Conservation (phyloP, 1,284 basidiomycete genomes). For the Trichosporon ovoides region DNA sequence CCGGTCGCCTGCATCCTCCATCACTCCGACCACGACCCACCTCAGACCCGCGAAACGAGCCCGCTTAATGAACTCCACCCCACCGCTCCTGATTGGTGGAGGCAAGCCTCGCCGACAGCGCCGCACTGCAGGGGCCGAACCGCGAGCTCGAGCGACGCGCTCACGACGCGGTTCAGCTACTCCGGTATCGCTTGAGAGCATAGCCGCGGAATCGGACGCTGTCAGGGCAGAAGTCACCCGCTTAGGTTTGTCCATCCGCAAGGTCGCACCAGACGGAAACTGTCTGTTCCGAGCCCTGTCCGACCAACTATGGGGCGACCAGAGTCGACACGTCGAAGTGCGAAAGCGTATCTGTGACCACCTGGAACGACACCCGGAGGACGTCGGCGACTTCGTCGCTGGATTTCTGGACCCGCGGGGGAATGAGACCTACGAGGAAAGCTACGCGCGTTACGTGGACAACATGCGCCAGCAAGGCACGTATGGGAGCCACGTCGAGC, state of each 20-base stretch:
- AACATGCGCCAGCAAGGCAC: conserved; percentile 37
- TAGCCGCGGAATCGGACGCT: conserved; percentile 24
- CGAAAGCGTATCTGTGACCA: conserved; percentile 41
- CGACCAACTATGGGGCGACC: conserved; percentile 41
- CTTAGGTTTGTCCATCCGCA: conserved; percentile 32
- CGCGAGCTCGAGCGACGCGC: conserved; percentile 14
- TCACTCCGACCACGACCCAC: no score
- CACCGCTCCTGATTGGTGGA: conserved; percentile 5
- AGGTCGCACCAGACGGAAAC: conserved; percentile 45
- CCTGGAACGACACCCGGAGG: conserved; percentile 30
- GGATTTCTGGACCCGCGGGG: conserved; percentile 24
- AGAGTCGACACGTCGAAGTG: conserved; percentile 37
- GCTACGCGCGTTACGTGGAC: conserved; percentile 35
- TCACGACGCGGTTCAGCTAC: conserved; percentile 17
- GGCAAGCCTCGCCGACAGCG: conserved; percentile 4
- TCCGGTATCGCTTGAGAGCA: conserved; percentile 24
- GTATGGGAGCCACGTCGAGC: conserved; percentile 43
- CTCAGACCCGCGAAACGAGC: not conserved
- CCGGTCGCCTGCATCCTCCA: not conserved
- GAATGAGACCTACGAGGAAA: conserved; percentile 30
- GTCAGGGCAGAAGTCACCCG: conserved; percentile 29
- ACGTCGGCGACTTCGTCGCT: conserved; percentile 34
- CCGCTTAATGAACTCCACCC: not conserved
- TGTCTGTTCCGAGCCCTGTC: conserved; percentile 41
- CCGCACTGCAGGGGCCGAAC: not conserved